Evolutionary conservation across 1,284 basidiomycete species (phyloP), one percentile per base, ranked within the genome.

Genomic region (Amylostereum areolatum): DNA sequence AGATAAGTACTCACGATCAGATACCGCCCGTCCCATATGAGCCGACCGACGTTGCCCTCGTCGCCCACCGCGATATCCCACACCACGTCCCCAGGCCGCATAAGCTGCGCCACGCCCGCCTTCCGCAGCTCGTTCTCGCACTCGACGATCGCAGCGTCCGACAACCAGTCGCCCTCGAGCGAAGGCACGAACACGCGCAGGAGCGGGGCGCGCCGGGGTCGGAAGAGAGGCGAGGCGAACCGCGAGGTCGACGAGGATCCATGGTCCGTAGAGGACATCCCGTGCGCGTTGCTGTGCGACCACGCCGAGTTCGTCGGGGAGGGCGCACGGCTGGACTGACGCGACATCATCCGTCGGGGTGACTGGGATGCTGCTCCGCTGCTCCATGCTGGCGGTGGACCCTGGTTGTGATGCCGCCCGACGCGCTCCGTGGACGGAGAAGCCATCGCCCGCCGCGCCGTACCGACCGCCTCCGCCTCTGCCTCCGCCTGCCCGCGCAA

Each of bases 21-120:
- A 66, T 89, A 91, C 54, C 78, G 80, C 28, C 88, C 89, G 61
- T 91, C 89, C 86, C 88, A 92, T 7, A 90, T 71, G 64, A 92
- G 62, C 54, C 85, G 67, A 11, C 89, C 89, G 2, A 81, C 72
- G 62, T 92, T 92, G 1, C 83, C 85, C 61, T 91, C 88, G 58
- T 91, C 88, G 3, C 85, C 85, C 1, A 88, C 83, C 2, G 87
- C 89, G 10, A 81, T 71, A 60, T 91, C 89, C 87, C 88, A 91
- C 9, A 91, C 78, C 1, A 91, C 79, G 62, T 92, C 89, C 0
- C 89, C 89, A 25, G 80, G 69, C 35, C 83, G 71, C 63, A 92
- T 63, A 43, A 87, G 61, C 36, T 72, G 69, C 52, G 70, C 53
- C 40, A 83, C 75, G 12, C 77, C 85, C 8, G 87, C 83, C 6